phyloP scores from a whole-genome alignment of 2,329 filamentous ascomycete genomes.

The Xylariomycetidae sp. region DNA sequence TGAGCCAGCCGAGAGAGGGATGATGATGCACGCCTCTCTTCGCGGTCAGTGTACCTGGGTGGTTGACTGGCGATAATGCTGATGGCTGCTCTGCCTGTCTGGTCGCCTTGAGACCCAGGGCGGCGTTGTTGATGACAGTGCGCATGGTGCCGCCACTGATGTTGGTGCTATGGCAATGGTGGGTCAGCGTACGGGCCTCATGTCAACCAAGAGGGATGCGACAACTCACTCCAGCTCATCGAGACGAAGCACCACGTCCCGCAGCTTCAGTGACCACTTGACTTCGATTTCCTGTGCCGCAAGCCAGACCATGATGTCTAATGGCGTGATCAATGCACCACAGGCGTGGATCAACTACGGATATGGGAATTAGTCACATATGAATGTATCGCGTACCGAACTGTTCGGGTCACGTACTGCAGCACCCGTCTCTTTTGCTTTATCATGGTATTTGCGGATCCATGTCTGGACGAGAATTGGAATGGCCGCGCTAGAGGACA shows the following conservation, averaged over 20 bases:
- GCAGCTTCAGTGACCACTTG: constrained; percentile 8
- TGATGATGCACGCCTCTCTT: constrained; percentile 9
- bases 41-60: neutral
- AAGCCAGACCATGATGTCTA: constrained; percentile 13
- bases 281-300: constrained; percentile 9
- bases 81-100: constrained; percentile 9
- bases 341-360: constrained; percentile 16
- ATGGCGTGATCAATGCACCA: constrained; percentile 9
- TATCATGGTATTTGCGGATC: constrained; percentile 15
- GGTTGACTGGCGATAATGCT: constrained; percentile 10
- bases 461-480: constrained; percentile 9
- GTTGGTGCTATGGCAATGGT: no score
- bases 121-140: constrained; percentile 8
- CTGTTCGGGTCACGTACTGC: constrained; percentile 9
- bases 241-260: constrained; percentile 12
- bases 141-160: constrained; percentile 13
- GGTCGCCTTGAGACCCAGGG: constrained; percentile 1
- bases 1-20: constrained; percentile 9
- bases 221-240: constrained; percentile 9
- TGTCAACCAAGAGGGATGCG: no score
- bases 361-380: constrained; percentile 1
- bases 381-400: neutral
- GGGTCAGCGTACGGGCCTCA: no score
- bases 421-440: constrained; percentile 11
- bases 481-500: constrained; percentile 6